Base-by-base conservation (phyloP, 1,284 basidiomycete genomes). In the Apiotrichum veenhuisii region DNA sequence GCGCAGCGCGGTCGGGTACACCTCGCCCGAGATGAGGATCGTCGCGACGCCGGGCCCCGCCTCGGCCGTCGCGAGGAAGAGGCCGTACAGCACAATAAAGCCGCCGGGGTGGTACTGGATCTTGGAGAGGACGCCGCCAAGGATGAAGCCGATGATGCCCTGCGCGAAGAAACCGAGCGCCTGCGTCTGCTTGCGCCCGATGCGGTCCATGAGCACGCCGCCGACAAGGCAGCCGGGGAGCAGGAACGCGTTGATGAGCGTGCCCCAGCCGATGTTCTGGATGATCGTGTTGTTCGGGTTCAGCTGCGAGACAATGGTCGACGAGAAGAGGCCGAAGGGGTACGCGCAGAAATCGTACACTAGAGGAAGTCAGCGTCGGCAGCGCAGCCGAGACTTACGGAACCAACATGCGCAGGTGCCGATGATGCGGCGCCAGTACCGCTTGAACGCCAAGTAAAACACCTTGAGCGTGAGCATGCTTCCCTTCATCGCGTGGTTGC, bases 221-320 rank as follows among this genome's bases (percentile, higher is more conserved):
- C 87, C 88, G 5, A 88, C 85, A 42, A 82, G 80, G 73, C 88
- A 88, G 1, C 88, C 87, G 26, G 86, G 25, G 78, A 77, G 59
- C 27, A 59, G 54, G 57, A 72, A 72, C 18, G 58, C 37, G 57
- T 70, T 70, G 50, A 72, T 64, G 22, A 70, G 50, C 4, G 64
- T 64, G 3, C 66, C 63, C 57, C 61, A 72, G 7, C 70, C 70
- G 30, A 69, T 64, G 38, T 61, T 62, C 82, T 68, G 62, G 80
- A 78, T 54, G 34, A 66, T 46, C 1, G 62, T 62, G 52, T 62
- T 59, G 22, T 62, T 26, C 17, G 55, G 83, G 81, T 46, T 85
- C 80, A 64, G 81, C 82, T 59, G 59, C 7, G 83, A 80, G 33
- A 86, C 84, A 53, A 86, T 85, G 10, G 82, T 82, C 12, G 81